A percentile compares a stretch with the other conserved stretches of the same genome.
Conservation (phyloP, 495 filamentous ascomycete species). For the Tuber brumale region DNA sequence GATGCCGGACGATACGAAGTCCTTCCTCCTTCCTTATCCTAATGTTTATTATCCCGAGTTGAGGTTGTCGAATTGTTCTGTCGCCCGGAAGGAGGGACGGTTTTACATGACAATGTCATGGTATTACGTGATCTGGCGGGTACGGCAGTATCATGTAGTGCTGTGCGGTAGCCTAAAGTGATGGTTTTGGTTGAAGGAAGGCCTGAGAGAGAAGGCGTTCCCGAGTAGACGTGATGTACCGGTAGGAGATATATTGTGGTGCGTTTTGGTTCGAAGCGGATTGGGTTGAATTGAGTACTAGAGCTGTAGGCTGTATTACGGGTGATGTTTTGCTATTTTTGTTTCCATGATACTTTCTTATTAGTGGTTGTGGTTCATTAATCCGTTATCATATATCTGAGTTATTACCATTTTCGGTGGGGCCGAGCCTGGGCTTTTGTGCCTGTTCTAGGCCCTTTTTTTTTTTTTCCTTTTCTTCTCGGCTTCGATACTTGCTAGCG, state of each 20-base stretch:
- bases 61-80: neutral
- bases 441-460: neutral
- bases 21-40: neutral
- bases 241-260: neutral
- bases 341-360: neutral
- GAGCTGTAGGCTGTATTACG: no score
- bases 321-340: neutral
- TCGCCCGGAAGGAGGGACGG: no score
- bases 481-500: no score
- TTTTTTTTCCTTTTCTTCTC: no score
- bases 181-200: neutral
- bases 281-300: no score
- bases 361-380: neutral
- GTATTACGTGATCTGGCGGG: neutral
- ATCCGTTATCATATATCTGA: neutral
- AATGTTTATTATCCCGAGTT: neutral
- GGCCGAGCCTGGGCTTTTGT: neutral
- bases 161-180: neutral
- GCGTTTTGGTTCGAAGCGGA: neutral
- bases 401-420: neutral
- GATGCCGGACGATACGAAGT: no score
- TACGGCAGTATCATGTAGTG: no score
- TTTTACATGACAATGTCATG: neutral
- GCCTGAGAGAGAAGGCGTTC: neutral
- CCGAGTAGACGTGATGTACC: neutral